Percentiles rank a stretch among this genome's conserved stretches.
These are phyloP conservation scores for Uronychia binucleata DNA, from an alignment of 73 alveolate species.

Conservation along the genomic window DNA sequence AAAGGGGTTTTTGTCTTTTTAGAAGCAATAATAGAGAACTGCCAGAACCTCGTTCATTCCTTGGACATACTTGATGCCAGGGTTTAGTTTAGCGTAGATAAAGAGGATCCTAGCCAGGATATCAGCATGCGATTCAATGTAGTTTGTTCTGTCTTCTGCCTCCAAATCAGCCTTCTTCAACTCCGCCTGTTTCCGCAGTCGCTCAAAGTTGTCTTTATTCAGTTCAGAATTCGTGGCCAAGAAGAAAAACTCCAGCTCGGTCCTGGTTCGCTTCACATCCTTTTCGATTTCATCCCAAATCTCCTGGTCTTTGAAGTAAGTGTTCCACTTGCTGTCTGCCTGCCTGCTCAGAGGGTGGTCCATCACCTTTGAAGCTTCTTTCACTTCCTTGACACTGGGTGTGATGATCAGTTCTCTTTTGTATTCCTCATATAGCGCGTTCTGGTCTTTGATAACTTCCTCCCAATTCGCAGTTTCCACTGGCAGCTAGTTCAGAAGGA, in stretches of 20 bases:
- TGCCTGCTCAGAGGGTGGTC: conserved; percentile 81
- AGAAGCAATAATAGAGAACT: conserved; percentile 88
- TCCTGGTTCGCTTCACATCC: conserved; percentile 94
- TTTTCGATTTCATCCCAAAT: conserved; percentile 92
- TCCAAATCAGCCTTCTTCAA: conserved; percentile 74
- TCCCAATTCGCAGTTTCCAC: conserved; percentile 87
- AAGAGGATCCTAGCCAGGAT: conserved; percentile 89
- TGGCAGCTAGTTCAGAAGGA: conserved; percentile 90
- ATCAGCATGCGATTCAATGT: conserved; percentile 89
- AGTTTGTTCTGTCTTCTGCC: conserved; percentile 68
- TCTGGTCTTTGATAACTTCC: conserved; percentile 52
- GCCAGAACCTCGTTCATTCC: conserved; percentile 98
- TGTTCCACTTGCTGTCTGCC: conserved; percentile 76
- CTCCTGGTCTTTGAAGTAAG: conserved; percentile 82
- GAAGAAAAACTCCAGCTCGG: conserved; percentile 86
- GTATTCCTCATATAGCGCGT: conserved; percentile 60
- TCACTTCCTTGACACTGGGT: conserved; percentile 36
- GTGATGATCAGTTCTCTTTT: conserved; percentile 69
- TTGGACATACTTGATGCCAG: conserved; percentile 82
- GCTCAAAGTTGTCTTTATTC: conserved; percentile 45
- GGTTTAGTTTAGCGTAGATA: conserved; percentile 83
- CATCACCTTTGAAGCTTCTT: conserved; percentile 6
- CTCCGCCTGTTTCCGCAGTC: conserved; percentile 74
- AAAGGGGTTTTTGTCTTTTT: conserved; percentile 69
- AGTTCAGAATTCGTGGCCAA: conserved; percentile 65